A percentile compares a stretch with the other conserved stretches of the same genome.
Evolutionary conservation across 2,329 filamentous ascomycete genomes (phyloP).

Genomic region (Cercospora sp.): DNA sequence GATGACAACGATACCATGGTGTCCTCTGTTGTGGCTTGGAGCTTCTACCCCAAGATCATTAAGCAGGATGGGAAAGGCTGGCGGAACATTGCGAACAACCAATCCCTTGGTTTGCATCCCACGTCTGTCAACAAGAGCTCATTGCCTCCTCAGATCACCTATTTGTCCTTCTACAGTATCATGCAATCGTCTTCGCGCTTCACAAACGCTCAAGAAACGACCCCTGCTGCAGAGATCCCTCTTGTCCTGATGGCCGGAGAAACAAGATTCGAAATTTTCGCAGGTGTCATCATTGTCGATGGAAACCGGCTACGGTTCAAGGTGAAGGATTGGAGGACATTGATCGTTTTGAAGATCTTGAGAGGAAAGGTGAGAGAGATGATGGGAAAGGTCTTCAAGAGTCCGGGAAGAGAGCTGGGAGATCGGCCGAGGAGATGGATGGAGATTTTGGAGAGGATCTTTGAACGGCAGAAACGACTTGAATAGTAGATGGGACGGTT

Average conservation of each 20-base stretch:
- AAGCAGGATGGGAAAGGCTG: slow-evolving; percentile 81
- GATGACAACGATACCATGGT: slow-evolving; percentile 78
- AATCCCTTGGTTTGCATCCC: slow-evolving; percentile 81
- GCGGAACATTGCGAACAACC: slow-evolving; percentile 90
- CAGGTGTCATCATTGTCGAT: slow-evolving; percentile 83
- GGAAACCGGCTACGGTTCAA: slow-evolving; percentile 83
- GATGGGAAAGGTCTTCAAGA: slow-evolving; percentile 68
- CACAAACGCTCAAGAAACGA: slow-evolving; percentile 86
- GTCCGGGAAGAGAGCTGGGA: slow-evolving; percentile 43
- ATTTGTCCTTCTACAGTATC: slow-evolving; percentile 94
- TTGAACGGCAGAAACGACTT: slow-evolving; percentile 26
- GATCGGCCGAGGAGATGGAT: slow-evolving; percentile 47
- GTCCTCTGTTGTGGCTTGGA: slow-evolving; percentile 83
- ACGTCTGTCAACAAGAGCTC: slow-evolving; percentile 81
- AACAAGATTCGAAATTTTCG: slow-evolving; percentile 83
- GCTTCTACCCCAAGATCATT: slow-evolving; percentile 92
- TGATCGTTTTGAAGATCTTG: slow-evolving; percentile 84
- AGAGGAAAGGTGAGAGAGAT: slow-evolving; percentile 73
- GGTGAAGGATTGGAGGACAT: slow-evolving; percentile 83
- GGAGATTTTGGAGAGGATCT: slow-evolving; percentile 38
- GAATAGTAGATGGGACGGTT: not conserved
- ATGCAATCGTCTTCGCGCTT: slow-evolving; percentile 85
- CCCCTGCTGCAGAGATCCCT: slow-evolving; percentile 66
- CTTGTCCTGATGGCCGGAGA: slow-evolving; percentile 85
- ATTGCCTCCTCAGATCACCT: slow-evolving; percentile 56